Percentiles rank a stretch among this genome's conserved stretches.
These are phyloP conservation scores for Saitoella complicata DNA, from an alignment of 805 yeast species.

Conservation along the genomic window DNA sequence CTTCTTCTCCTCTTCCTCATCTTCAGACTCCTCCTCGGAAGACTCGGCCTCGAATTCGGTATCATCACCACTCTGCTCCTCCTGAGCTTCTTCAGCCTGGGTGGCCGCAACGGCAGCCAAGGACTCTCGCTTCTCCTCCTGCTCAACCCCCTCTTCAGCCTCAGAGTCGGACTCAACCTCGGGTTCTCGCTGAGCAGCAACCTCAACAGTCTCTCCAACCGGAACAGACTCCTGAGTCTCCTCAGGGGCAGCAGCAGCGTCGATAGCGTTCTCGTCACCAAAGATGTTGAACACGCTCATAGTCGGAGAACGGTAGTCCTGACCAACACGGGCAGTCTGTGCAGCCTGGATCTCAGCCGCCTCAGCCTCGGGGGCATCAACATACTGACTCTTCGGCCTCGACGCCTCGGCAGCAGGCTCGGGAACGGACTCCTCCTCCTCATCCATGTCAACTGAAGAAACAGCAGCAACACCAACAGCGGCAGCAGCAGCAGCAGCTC, in stretches of 20 bases:
- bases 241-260: not conserved
- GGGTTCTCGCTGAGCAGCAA: not conserved
- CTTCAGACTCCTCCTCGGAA: no score
- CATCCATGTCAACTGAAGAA: slow-evolving; percentile 1
- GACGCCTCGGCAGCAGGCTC: slow-evolving; percentile 2
- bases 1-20: no score
- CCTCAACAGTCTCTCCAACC: not conserved
- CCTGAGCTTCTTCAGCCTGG: no score
- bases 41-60: no score
- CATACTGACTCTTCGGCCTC: slow-evolving; percentile 1
- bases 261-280: no score
- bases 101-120: no score
- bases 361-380: slow-evolving; percentile 6
- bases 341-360: slow-evolving; percentile 2
- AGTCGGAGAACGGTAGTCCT: not conserved
- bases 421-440: slow-evolving; percentile 6
- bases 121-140: no score
- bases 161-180: not conserved
- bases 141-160: not conserved
- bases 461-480: slow-evolving; percentile 8
- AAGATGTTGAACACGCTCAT: no score
- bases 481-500: slow-evolving; percentile 13
- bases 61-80: no score
- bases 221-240: not conserved
- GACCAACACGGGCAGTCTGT: not conserved